Percentiles rank a stretch among this genome's conserved stretches.
Conservation (phyloP, 208 protist species). For the Trypanosoma congolense region DNA sequence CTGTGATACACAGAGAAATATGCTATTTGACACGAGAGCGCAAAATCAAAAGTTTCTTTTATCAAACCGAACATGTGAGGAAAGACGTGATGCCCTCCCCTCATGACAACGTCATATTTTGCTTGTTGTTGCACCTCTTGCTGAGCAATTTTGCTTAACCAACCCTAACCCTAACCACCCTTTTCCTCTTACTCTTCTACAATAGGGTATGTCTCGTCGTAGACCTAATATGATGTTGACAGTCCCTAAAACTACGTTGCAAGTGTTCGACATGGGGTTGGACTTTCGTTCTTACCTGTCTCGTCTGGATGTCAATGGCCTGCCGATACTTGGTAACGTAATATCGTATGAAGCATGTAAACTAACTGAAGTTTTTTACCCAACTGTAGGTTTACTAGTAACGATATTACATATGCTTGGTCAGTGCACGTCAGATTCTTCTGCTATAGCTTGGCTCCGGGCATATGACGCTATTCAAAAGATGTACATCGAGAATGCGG, state of each 20-base stretch:
- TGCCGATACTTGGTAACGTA: slow-evolving; percentile 74
- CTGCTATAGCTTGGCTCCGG: slow-evolving; percentile 54
- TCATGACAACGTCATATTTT: too few species aligned
- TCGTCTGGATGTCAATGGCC: slow-evolving; percentile 61
- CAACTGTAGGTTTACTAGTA: slow-evolving; percentile 78
- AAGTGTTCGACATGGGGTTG: slow-evolving; percentile 83
- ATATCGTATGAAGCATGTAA: slow-evolving; percentile 67
- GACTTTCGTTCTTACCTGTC: slow-evolving; percentile 83
- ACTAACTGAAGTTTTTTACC: slow-evolving; percentile 76
- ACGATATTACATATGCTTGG: slow-evolving; percentile 71
- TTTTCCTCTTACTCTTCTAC: slow-evolving; percentile 24
- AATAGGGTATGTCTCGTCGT: slow-evolving; percentile 48
- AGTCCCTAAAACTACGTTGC: slow-evolving; percentile 37
- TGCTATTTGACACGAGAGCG: too few species aligned
- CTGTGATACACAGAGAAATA: too few species aligned
- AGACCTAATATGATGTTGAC: slow-evolving; percentile 51
- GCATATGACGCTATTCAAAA: slow-evolving; percentile 78
- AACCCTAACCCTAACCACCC: neutral
- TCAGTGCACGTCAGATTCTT: slow-evolving; percentile 31
- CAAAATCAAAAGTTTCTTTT: too few species aligned
- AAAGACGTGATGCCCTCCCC: too few species aligned
- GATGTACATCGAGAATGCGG: slow-evolving; percentile 63
- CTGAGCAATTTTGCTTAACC: neutral
- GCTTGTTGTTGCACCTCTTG: too few species aligned
- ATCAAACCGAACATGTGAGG: too few species aligned